Base-by-base conservation (phyloP, 2,329 filamentous ascomycete species). In the Penicillium paneum region DNA sequence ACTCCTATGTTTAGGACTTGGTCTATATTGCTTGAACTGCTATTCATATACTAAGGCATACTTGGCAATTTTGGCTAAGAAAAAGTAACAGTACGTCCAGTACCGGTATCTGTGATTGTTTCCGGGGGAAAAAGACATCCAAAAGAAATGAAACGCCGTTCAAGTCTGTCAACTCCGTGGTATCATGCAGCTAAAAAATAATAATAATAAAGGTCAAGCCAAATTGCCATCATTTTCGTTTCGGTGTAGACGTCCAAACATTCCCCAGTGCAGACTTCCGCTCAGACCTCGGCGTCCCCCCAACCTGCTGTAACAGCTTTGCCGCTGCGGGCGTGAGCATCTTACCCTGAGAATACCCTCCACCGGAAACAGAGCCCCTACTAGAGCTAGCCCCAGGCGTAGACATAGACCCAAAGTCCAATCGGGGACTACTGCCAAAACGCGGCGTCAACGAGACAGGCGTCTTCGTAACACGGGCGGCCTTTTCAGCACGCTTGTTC, bases 401-500 rank as follows among this genome's bases (percentile, higher is more conserved):
- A 49, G 36, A 42, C 11, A 8, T 17, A 29, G n/a, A 8, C 3
- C 67, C 67, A 57, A 72, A 71, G 46, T 70, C 68, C 26, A 75
- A 49, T 46, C 71, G 67, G 3, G 73, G 73, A 59, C 71, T 75
- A 54, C 74, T 75, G 1, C 73, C 66, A 45, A 76, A 75, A 6
- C 66, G 71, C 8, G 74, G 73, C 1, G 65, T 70, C 15, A 41
- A 31, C 29, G 60, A 53, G 8, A 73, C 64, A 12, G 70, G 68
- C 0, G 71, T 78, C 62, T 80, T 88, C 13, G 81, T 85, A 4
- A 80, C 84, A 58, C 84, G 79, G 24, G 84, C 85, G 17, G 81
- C 76, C 52, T 80, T 81, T 8, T 81, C 79, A 5, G 81, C 79
- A 46, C 87, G 83, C 69, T 91, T 92, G 3, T 82, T 87, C 64